phyloP scores from a whole-genome alignment of 495 filamentous ascomycete genomes.

The Tuber umbilicatum region DNA sequence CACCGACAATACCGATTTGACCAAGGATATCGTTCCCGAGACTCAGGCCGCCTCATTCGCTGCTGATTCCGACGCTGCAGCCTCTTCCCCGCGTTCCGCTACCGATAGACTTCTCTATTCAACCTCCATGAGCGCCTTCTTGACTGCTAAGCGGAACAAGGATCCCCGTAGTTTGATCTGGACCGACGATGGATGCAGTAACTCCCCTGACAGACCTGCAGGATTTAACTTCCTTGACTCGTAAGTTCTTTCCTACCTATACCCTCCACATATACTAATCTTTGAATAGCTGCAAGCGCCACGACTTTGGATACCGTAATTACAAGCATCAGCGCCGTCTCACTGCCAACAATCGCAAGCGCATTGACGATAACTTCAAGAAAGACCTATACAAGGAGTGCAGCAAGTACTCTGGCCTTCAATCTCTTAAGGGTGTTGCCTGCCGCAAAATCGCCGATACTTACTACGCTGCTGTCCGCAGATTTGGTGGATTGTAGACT shows the following conservation, averaged over 20 bases:
- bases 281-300: slow-evolving; percentile 44
- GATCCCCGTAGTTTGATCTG: slow-evolving; percentile 45
- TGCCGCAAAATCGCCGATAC: slow-evolving; percentile 46
- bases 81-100: background rate
- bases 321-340: slow-evolving; percentile 46
- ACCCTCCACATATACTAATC: background rate
- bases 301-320: slow-evolving; percentile 51
- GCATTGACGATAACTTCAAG: slow-evolving; percentile 48
- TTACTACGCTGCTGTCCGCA: slow-evolving; percentile 47
- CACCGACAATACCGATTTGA: slow-evolving; percentile 17
- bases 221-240: slow-evolving; percentile 45
- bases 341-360: slow-evolving; percentile 38
- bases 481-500: slow-evolving; percentile 42
- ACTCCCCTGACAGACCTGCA: slow-evolving; percentile 46
- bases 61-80: background rate
- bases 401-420: slow-evolving; percentile 6
- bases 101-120: slow-evolving; percentile 24
- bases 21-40: slow-evolving; percentile 14
- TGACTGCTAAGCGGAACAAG: slow-evolving; percentile 12
- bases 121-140: slow-evolving; percentile 14
- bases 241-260: slow-evolving; percentile 16
- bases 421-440: too few species aligned
- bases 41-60: background rate
- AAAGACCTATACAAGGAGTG: slow-evolving; percentile 42
- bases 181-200: slow-evolving; percentile 46